These are phyloP conservation scores for Albizia julibrissin DNA, from an alignment of 306 rosid species.

Conservation along the genomic window DNA sequence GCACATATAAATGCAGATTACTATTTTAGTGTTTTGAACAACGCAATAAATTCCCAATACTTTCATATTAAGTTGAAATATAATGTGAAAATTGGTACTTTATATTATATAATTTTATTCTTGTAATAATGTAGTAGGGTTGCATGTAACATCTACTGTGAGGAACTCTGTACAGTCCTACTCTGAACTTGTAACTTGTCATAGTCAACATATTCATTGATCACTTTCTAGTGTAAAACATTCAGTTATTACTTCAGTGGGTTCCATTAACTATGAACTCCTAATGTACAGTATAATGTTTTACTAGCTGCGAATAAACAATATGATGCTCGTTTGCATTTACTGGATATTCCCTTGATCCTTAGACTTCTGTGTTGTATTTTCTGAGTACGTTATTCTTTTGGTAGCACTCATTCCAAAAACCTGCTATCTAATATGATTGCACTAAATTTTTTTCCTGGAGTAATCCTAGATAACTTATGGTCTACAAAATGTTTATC, in stretches of 20 bases:
- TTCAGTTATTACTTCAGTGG: slow-evolving; percentile 10
- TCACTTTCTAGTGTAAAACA: slow-evolving; percentile 3
- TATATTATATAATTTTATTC: background rate
- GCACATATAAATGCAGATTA: background rate
- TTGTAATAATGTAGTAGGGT: background rate
- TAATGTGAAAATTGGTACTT: background rate
- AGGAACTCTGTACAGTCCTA: background rate
- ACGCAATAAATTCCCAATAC: background rate
- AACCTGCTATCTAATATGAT: no score
- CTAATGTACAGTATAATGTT: slow-evolving; percentile 4
- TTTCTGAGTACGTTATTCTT: slow-evolving; percentile 22
- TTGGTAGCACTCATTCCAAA: no score
- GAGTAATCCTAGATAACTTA: no score
- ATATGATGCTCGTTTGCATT: background rate
- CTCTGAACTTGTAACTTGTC: slow-evolving; percentile 1
- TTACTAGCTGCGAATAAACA: background rate
- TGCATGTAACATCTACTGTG: background rate
- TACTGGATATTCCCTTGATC: no score
- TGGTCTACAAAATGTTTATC: no score
- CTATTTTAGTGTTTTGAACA: background rate
- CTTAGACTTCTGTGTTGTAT: slow-evolving; percentile 1
- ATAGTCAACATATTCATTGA: background rate
- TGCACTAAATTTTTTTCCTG: no score
- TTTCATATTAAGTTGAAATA: background rate
- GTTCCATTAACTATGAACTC: slow-evolving; percentile 14